Evolutionary conservation across 495 filamentous ascomycete species (phyloP).

Genomic region (Cryomyces minteri): DNA sequence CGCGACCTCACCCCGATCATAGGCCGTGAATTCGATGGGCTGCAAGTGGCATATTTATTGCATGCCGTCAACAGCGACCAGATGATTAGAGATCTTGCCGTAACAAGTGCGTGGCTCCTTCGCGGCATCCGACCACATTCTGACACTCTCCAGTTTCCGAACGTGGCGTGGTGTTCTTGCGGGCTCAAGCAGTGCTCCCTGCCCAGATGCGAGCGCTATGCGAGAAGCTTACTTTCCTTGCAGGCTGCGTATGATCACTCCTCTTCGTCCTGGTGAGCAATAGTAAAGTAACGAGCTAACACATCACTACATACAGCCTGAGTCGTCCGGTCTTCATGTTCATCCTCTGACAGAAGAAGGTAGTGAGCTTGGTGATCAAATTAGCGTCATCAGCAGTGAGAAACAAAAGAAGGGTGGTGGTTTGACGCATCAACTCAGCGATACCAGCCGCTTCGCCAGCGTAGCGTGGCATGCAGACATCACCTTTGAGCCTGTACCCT

Average conservation of each 20-base stretch:
- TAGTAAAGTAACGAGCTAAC: constrained; percentile 45
- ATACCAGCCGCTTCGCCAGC: constrained; percentile 12
- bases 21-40: constrained; percentile 46
- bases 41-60: constrained; percentile 14
- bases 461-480: constrained; percentile 19
- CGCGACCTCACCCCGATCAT: constrained; percentile 52
- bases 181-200: constrained; percentile 45
- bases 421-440: constrained; percentile 1
- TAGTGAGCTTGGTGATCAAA: constrained; percentile 45
- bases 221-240: neutral
- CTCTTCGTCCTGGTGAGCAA: too few species aligned
- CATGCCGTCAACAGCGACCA: constrained; percentile 44
- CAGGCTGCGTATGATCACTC: too few species aligned
- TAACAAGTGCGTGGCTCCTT: constrained; percentile 33
- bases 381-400: constrained; percentile 50
- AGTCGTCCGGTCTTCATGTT: constrained; percentile 37
- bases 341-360: constrained; percentile 48
- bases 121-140: neutral
- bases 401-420: constrained; percentile 28
- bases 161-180: constrained; percentile 70
- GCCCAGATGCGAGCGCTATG: neutral
- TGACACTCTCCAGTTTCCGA: constrained; percentile 40
- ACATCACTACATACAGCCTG: constrained; percentile 28
- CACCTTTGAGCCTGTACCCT: constrained; percentile 19
- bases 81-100: constrained; percentile 44